phyloP scores from a whole-genome alignment of 768 basidiomycete species.

The Mycena epipterygia region DNA sequence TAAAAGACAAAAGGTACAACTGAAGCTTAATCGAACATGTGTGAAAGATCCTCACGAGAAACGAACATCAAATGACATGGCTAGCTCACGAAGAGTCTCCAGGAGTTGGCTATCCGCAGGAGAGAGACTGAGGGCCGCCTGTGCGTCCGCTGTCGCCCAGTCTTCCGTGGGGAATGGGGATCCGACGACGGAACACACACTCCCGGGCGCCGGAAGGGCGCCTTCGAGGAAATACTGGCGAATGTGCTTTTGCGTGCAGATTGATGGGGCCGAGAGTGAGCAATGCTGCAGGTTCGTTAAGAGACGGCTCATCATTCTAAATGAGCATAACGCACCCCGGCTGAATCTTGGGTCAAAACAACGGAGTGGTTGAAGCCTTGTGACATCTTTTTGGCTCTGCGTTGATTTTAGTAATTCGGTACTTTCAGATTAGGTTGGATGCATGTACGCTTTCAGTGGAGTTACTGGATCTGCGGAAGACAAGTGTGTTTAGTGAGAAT shows the following conservation, averaged over 20 bases:
- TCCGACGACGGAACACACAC: neutral
- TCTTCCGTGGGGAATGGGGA: neutral
- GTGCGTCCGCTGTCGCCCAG: no score
- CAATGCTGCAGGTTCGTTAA: neutral
- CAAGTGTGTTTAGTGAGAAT: neutral
- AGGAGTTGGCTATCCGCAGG: neutral
- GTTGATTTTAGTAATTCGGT: neutral
- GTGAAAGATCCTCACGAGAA: no score
- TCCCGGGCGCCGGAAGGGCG: neutral
- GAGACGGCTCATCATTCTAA: no score
- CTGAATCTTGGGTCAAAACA: constrained; percentile 36
- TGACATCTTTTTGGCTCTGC: constrained; percentile 38
- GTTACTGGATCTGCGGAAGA: constrained; percentile 34
- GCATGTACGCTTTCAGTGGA: constrained; percentile 35
- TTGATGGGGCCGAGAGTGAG: neutral
- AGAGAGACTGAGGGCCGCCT: neutral
- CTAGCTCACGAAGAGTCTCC: neutral
- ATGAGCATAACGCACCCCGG: constrained; percentile 19
- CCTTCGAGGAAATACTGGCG: neutral
- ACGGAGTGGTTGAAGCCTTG: constrained; percentile 36
- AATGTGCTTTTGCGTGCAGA: neutral
- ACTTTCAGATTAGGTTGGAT: neutral
- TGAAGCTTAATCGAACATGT: no score
- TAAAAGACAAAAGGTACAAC: no score
- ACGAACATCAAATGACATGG: neutral